Evolutionary conservation across 1,284 basidiomycete species (phyloP), one percentile per base, ranked within the genome.

Genomic region (Irpex rosettiformis): DNA sequence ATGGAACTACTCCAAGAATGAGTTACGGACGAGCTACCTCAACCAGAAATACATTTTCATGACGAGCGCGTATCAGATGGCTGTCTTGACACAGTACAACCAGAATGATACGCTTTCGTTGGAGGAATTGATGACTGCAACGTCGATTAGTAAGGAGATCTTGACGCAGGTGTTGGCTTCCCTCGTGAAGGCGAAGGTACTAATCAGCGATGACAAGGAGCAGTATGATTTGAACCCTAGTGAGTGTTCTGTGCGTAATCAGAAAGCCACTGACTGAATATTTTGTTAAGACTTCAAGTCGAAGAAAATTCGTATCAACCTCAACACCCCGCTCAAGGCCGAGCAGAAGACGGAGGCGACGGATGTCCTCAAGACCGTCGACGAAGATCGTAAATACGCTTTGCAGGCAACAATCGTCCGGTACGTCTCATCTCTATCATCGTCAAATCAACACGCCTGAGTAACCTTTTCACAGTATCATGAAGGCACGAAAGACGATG

Each of bases 401-500:
- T 95, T 98, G 60, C 97, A 99, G 73, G 96, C 96, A 13, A 96
- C 93, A 13, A 97, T 99, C 68, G 96, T 99, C 54, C 89, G 93
- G 89, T 93, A 71, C 43, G 86, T 68, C 58, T 1, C 13, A 43
- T 10, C 24, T 29, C 33, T 8, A 22, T 54, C 25, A n/a, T 29
- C 24, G 33, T 24, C 16, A 10, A 10, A 13, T 24, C 21, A n/a
- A 40, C 11, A 22, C 29, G 43, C 18, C 16, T n/a, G 33, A 40
- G 13, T 40, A 11, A 43, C 11, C 40, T 22, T 29, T 54, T 30
- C 58, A 4, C 67, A 93, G 94, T 58, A 93, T 98, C 73, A 98
- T 98, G 96, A 98, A 98, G 77, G 94, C 94, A 22, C 85, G 96
- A 59, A 96, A 97, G 86, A 94, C 92, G 61, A 91, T 98, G 88